A percentile compares a stretch with the other conserved stretches of the same genome.
Conservation (phyloP, 345 rosid species). For the Microcos paniculata region DNA sequence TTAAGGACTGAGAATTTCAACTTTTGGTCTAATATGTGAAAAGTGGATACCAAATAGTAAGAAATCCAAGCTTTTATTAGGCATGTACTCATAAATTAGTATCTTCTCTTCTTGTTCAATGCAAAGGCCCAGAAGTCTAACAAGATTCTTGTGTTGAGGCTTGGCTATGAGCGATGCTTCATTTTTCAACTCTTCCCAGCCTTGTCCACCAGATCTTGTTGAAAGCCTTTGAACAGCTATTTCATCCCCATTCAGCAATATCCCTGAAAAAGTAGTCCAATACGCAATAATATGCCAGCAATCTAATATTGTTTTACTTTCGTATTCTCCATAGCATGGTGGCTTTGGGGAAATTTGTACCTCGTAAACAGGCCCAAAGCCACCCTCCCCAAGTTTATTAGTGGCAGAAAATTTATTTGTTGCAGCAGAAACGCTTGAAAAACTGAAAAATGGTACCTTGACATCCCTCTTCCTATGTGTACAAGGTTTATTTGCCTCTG, state of each 20-base stretch:
- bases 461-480: slow-evolving; percentile 15
- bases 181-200: slow-evolving; percentile 33
- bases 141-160: slow-evolving; percentile 59
- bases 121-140: slow-evolving; percentile 47
- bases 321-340: background rate
- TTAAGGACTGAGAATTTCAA: background rate
- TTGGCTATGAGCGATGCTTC: slow-evolving; percentile 41
- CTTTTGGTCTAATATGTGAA: background rate
- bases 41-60: slow-evolving; percentile 40
- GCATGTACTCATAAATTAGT: slow-evolving; percentile 26
- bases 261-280: slow-evolving; percentile 31
- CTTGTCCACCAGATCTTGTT: slow-evolving; percentile 42
- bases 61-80: slow-evolving; percentile 18
- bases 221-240: slow-evolving; percentile 55
- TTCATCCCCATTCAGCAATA: slow-evolving; percentile 34
- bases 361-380: slow-evolving; percentile 56
- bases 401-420: slow-evolving; percentile 34
- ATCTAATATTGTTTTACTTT: too few relatives aligned
- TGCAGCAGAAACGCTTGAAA: slow-evolving; percentile 39
- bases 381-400: slow-evolving; percentile 51
- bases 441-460: slow-evolving; percentile 38
- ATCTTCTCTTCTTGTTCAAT: slow-evolving; percentile 32
- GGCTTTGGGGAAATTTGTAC: background rate
- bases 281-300: background rate
- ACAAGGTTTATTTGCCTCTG: slow-evolving; percentile 1